These are phyloP conservation scores for Fusarium sp. DNA, from an alignment of 2,329 filamentous ascomycete genomes.

Conservation along the genomic window DNA sequence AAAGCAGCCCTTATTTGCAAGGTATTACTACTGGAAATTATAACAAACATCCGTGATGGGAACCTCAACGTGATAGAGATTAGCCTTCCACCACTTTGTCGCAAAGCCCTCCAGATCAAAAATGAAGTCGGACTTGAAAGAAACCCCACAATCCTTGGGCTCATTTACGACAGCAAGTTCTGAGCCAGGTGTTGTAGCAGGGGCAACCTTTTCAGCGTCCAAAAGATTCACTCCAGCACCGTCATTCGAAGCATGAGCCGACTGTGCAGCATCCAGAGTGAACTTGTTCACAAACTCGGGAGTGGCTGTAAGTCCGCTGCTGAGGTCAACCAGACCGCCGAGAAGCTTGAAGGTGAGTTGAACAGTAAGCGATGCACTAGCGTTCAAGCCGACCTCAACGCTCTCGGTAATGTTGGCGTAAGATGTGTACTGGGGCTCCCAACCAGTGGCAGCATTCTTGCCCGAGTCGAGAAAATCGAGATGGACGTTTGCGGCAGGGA, in stretches of 20 bases:
- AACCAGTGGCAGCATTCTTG: constrained; percentile 11
- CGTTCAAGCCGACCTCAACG: constrained; percentile 8
- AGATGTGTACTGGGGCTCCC: constrained; percentile 7
- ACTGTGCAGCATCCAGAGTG: background rate
- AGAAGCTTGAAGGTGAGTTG: constrained; percentile 9
- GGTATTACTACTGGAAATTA: background rate
- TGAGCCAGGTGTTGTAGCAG: background rate
- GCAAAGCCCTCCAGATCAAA: constrained; percentile 16
- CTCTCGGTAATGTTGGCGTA: constrained; percentile 14
- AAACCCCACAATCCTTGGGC: constrained; percentile 1
- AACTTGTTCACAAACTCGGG: constrained; percentile 16
- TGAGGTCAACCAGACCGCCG: constrained; percentile 7
- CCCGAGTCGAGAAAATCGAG: background rate
- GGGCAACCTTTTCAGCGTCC: background rate
- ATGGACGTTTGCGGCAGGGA: constrained; percentile 2
- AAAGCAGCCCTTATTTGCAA: background rate
- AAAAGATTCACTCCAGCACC: background rate
- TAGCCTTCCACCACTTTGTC: constrained; percentile 13
- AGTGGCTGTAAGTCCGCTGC: constrained; percentile 5
- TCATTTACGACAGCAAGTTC: background rate
- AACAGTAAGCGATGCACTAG: background rate
- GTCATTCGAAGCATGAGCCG: background rate
- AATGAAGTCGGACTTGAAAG: constrained; percentile 10
- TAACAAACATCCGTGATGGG: constrained; percentile 9
- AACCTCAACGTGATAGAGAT: constrained; percentile 7